Conservation (phyloP, 129 eudicot species). For the Deinandra increscens region DNA sequence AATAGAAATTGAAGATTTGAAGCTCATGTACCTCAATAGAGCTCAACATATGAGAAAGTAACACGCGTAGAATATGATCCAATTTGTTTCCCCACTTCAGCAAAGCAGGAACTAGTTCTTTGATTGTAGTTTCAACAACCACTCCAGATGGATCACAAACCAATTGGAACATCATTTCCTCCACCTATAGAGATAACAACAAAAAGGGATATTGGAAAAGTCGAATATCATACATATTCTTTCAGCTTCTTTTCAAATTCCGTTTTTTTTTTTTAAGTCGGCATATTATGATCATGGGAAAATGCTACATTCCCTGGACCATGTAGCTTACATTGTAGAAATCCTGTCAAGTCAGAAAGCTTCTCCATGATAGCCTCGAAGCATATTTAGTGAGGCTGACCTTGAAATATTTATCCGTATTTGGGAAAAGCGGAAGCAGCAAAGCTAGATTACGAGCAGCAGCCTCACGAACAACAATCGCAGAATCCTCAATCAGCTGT, state of each 20-base stretch:
- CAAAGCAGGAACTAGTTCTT: slow-evolving; percentile 82
- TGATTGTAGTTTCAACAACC: slow-evolving; percentile 82
- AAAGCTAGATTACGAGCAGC: slow-evolving; percentile 95
- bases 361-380: slow-evolving; percentile 98
- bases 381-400: slow-evolving; percentile 99
- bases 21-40: slow-evolving; percentile 69
- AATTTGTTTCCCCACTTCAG: slow-evolving; percentile 80
- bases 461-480: slow-evolving; percentile 92
- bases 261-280: slow-evolving; percentile 38
- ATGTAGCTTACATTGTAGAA: slow-evolving; percentile 96
- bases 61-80: slow-evolving; percentile 67
- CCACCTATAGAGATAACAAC: slow-evolving; percentile 66
- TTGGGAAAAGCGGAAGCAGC: slow-evolving; percentile 98
- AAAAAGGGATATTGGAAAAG: slow-evolving; percentile 41
- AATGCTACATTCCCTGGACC: slow-evolving; percentile 86
- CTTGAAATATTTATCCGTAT: slow-evolving; percentile 93
- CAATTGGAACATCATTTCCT: slow-evolving; percentile 94
- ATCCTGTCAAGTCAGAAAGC: slow-evolving; percentile 92
- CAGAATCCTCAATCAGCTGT: slow-evolving; percentile 95
- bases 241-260: slow-evolving; percentile 9
- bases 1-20: not conserved
- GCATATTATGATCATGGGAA: slow-evolving; percentile 67
- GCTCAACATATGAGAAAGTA: slow-evolving; percentile 72
- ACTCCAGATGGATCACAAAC: slow-evolving; percentile 95
- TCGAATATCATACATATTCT: slow-evolving; percentile 2